These are phyloP conservation scores for Dendrothele bispora DNA, from an alignment of 768 basidiomycete genomes.

Conservation along the genomic window DNA sequence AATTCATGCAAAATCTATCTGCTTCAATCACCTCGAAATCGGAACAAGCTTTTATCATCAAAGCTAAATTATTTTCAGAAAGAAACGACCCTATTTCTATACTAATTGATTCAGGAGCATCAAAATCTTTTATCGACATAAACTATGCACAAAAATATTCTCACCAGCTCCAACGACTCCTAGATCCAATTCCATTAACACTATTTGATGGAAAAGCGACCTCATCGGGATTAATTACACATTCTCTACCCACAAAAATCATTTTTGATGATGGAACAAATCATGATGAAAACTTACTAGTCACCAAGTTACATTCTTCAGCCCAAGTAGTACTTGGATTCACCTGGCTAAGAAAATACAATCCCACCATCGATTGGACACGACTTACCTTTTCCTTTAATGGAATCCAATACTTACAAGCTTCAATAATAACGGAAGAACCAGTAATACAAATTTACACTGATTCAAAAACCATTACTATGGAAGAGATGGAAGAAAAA, in stretches of 20 bases:
- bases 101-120: background rate
- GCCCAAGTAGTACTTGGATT: background rate
- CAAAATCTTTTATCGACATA: background rate
- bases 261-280: background rate
- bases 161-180: background rate
- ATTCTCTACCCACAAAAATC: background rate
- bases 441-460: background rate
- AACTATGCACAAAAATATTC: background rate
- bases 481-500: background rate
- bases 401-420: background rate
- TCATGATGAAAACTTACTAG: background rate
- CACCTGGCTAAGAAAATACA: background rate
- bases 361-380: background rate
- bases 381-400: background rate
- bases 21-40: too few species aligned
- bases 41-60: too few species aligned
- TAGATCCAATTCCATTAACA: background rate
- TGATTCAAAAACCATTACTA: background rate
- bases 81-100: too few species aligned
- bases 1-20: too few species aligned
- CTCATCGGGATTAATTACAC: background rate
- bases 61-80: too few species aligned
- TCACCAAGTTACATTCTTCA: background rate
- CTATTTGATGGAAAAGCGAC: background rate
- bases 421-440: background rate